A percentile compares a stretch with the other conserved stretches of the same genome.
Evolutionary conservation across 2,329 filamentous ascomycete species (phyloP).

Genomic region (Diplodia mutila): DNA sequence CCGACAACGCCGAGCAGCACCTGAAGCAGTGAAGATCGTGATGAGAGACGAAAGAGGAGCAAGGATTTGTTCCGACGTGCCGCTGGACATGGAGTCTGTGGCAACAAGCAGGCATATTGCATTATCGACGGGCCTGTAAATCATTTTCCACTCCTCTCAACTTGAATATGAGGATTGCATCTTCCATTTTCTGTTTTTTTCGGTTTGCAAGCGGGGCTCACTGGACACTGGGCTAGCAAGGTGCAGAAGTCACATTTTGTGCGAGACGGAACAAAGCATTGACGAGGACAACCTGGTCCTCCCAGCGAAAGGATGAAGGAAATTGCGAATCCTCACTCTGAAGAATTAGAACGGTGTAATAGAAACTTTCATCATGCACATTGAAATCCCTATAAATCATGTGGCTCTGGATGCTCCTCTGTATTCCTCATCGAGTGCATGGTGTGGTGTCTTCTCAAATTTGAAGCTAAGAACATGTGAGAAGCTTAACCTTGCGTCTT

Average conservation of each 20-base stretch:
- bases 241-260: background rate
- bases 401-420: background rate
- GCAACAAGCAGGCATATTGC: background rate
- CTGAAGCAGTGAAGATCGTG: background rate
- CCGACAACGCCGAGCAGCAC: background rate
- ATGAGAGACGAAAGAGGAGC: background rate
- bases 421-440: background rate
- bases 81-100: background rate
- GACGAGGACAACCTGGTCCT: background rate
- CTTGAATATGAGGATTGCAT: background rate
- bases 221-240: background rate
- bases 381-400: background rate
- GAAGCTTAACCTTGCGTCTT: background rate
- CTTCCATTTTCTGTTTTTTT: background rate
- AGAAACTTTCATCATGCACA: background rate
- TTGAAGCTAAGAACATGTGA: background rate
- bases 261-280: background rate
- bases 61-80: background rate
- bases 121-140: background rate
- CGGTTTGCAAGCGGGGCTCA: background rate
- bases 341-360: conserved; percentile 21
- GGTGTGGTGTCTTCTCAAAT: background rate
- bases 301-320: background rate
- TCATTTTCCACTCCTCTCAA: background rate
- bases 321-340: background rate